phyloP scores from a whole-genome alignment of 257 asterid species.

The Rhazya stricta region DNA sequence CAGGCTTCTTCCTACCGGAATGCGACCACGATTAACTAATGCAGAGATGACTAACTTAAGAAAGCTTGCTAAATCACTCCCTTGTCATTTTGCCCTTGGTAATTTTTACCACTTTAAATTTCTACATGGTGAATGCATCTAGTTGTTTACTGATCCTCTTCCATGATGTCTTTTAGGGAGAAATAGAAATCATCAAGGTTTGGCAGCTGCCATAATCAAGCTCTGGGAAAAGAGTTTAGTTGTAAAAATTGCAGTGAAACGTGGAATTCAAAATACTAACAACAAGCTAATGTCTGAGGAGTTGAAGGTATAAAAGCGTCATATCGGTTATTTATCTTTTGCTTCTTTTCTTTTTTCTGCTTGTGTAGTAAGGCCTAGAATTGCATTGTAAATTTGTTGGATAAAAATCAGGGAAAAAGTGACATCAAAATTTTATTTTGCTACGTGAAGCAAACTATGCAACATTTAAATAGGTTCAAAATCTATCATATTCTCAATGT shows the following conservation, averaged over 20 bases:
- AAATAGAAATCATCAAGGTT: constrained; percentile 94
- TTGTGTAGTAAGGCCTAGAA: not conserved
- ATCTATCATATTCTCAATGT: not conserved
- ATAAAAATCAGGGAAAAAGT: not conserved
- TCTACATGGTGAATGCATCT: constrained; percentile 11
- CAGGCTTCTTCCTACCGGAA: constrained; percentile 92
- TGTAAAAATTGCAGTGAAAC: constrained; percentile 97
- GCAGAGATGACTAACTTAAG: constrained; percentile 94
- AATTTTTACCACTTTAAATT: constrained; percentile 19
- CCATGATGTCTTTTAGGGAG: constrained; percentile 52
- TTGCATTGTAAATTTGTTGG: not conserved
- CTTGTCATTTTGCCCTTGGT: constrained; percentile 98
- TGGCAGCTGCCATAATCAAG: constrained; percentile 79
- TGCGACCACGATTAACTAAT: constrained; percentile 83
- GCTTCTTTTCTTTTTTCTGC: not conserved
- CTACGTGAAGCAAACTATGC: not conserved
- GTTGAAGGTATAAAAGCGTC: constrained; percentile 57
- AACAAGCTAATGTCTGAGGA: constrained; percentile 95
- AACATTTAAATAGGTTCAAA: not conserved
- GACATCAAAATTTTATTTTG: not conserved
- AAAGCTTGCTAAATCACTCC: constrained; percentile 84
- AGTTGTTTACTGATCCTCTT: constrained; percentile 9
- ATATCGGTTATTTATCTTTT: constrained; percentile 7
- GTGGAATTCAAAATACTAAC: constrained; percentile 97
- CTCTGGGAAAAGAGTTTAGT: constrained; percentile 96